Conservation (phyloP, 2,329 filamentous ascomycete genomes). For the Mycogone perniciosa region DNA sequence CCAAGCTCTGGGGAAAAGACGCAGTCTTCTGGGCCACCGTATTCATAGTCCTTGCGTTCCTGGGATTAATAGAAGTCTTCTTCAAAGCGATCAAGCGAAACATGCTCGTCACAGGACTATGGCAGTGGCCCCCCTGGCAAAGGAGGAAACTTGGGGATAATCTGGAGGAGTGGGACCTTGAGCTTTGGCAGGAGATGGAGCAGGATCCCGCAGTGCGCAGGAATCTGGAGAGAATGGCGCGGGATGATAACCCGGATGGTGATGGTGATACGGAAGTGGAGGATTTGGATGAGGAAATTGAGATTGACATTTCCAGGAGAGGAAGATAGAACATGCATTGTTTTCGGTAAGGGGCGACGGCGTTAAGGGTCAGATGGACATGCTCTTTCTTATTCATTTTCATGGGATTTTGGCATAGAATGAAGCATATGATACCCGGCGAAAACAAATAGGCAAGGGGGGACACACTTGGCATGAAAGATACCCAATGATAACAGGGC, state of each 20-base stretch:
- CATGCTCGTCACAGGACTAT: slow-evolving; percentile 40
- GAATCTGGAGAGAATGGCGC: slow-evolving; percentile 36
- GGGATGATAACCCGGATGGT: slow-evolving; percentile 23
- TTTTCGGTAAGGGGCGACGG: not conserved
- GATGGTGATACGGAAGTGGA: slow-evolving; percentile 19
- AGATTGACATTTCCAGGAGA: slow-evolving; percentile 10
- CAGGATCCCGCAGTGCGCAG: slow-evolving; percentile 40
- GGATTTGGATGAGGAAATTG: slow-evolving; percentile 16
- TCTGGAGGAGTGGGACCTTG: slow-evolving; percentile 46
- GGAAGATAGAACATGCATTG: not conserved
- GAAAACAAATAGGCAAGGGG: not conserved
- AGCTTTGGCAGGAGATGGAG: slow-evolving; percentile 54
- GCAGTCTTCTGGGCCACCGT: slow-evolving; percentile 68
- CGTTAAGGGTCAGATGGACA: not conserved
- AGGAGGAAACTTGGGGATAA: slow-evolving; percentile 28
- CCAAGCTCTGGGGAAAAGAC: slow-evolving; percentile 60
- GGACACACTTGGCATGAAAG: too few species aligned
- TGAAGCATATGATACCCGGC: too few species aligned
- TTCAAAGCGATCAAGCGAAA: slow-evolving; percentile 45
- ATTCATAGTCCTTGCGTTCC: slow-evolving; percentile 53
- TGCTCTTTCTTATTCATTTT: not conserved
- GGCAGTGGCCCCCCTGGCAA: slow-evolving; percentile 41
- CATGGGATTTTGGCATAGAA: too few species aligned
- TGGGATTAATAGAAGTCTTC: slow-evolving; percentile 59
- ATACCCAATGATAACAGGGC: too few species aligned